Evolutionary conservation across 1,284 basidiomycete species (phyloP).

Genomic region (Trametes sp.): DNA sequence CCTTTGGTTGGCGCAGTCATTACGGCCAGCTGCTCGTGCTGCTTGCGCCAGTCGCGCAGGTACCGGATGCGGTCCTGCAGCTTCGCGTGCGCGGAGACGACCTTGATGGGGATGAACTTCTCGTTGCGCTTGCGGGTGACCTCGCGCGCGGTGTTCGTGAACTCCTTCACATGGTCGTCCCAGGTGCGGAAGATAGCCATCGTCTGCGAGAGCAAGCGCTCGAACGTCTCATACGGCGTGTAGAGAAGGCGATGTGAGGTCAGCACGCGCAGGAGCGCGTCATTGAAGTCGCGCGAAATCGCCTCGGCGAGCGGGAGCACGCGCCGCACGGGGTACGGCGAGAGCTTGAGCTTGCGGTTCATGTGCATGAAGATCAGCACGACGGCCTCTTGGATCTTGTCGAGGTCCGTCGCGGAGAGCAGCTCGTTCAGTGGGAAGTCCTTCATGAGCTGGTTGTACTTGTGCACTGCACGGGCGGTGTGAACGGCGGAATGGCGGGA

Average conservation of each 20-base stretch:
- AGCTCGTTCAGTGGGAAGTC: constrained; percentile 98
- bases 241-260: constrained; percentile 91
- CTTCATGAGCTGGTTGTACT: constrained; percentile 98
- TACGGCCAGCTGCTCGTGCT: constrained; percentile 96
- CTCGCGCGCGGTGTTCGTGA: constrained; percentile 96
- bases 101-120: constrained; percentile 98
- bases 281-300: constrained; percentile 97
- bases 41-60: constrained; percentile 92
- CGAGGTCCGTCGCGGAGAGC: constrained; percentile 93
- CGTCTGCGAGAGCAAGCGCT: constrained; percentile 81
- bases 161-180: constrained; percentile 98
- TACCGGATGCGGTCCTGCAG: constrained; percentile 91
- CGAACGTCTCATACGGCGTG: constrained; percentile 94
- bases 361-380: constrained; percentile 91
- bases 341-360: constrained; percentile 94
- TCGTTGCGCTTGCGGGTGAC: constrained; percentile 92
- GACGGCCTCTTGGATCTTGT: constrained; percentile 92
- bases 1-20: constrained; percentile 97
- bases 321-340: constrained; percentile 95
- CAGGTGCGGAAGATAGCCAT: constrained; percentile 91
- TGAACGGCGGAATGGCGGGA: neutral
- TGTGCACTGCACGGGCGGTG: constrained; percentile 72
- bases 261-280: constrained; percentile 91
- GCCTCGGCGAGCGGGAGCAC: constrained; percentile 97
- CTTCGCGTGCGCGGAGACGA: constrained; percentile 89